Evolutionary conservation across 2,329 filamentous ascomycete species (phyloP).

Genomic region (Exophiala mesophila): DNA sequence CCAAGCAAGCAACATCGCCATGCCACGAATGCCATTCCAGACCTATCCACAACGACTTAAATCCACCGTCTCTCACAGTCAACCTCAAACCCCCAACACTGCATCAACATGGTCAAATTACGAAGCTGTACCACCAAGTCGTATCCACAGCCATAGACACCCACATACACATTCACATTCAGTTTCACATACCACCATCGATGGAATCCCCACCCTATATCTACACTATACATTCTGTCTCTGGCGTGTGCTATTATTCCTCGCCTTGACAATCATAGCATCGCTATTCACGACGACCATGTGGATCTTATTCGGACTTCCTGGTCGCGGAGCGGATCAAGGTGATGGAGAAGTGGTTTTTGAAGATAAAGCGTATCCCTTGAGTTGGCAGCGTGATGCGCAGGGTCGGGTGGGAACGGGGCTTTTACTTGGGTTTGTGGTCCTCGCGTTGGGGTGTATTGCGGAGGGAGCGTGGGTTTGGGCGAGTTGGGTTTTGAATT

Average conservation of each 20-base stretch:
- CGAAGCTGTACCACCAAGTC: background rate
- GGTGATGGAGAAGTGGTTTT: constrained; percentile 11
- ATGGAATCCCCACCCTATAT: constrained; percentile 8
- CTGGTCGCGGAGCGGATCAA: constrained; percentile 16
- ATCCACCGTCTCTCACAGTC: constrained; percentile 5
- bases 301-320: constrained; percentile 27
- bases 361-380: constrained; percentile 3
- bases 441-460: constrained; percentile 16
- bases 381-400: constrained; percentile 23
- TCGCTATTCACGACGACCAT: constrained; percentile 16
- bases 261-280: constrained; percentile 12
- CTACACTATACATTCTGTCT: constrained; percentile 23
- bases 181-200: background rate
- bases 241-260: constrained; percentile 9
- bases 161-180: too few relatives aligned
- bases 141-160: background rate
- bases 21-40: constrained; percentile 16
- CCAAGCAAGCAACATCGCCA: background rate
- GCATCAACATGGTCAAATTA: background rate
- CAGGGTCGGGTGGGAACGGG: constrained; percentile 20
- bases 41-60: constrained; percentile 7
- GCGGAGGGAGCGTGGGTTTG: constrained; percentile 21
- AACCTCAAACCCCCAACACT: background rate
- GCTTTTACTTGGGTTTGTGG: constrained; percentile 23
- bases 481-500: constrained; percentile 24